phyloP scores from a whole-genome alignment of 176 grass and related monocot species.

The Chrysopogon serrulatus region DNA sequence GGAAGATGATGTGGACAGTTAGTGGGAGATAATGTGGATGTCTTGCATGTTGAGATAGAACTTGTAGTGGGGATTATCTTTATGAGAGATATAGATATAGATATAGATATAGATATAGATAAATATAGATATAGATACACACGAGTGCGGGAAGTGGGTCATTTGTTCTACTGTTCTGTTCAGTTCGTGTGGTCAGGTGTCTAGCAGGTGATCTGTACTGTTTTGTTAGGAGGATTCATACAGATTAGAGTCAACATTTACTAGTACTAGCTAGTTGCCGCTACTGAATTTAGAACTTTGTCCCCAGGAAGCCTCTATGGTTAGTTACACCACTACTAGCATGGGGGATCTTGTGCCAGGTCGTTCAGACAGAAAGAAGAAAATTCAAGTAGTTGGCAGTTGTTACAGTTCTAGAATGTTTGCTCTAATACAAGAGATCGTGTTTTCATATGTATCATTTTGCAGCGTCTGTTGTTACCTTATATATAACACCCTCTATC shows the following conservation, averaged over 20 bases:
- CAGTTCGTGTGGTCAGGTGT: not conserved
- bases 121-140: no score
- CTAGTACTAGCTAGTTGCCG: not conserved
- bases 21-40: no score
- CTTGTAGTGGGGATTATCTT: no score
- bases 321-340: not conserved
- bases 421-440: not conserved
- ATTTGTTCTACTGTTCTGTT: not conserved
- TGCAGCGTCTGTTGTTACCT: not conserved
- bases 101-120: no score
- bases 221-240: conserved; percentile 1
- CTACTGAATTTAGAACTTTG: no score
- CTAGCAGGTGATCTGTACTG: not conserved
- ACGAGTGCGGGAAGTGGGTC: not conserved
- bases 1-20: no score
- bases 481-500: not conserved
- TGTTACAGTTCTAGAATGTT: not conserved
- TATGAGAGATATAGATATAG: no score
- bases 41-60: no score
- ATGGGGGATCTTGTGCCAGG: not conserved
- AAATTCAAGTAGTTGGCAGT: not conserved
- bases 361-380: not conserved
- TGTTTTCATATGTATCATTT: not conserved
- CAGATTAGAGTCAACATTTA: not conserved
- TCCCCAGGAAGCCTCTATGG: not conserved